These are phyloP conservation scores for Candida ficus DNA, from an alignment of 805 yeast genomes.

Conservation along the genomic window DNA sequence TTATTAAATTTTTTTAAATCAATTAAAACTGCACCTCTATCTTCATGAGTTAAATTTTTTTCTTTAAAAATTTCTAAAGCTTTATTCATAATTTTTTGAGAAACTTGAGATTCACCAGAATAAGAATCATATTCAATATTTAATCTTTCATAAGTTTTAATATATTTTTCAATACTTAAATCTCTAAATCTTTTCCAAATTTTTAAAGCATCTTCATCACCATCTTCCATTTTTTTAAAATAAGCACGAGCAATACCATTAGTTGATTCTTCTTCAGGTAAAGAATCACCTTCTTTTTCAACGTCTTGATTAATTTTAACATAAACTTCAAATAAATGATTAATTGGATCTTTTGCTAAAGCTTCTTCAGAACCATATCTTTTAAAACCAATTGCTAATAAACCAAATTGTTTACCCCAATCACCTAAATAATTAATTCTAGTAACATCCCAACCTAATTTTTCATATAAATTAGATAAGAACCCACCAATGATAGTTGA, in stretches of 20 bases:
- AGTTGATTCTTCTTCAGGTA: conserved; percentile 44
- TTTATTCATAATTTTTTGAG: conserved; percentile 61
- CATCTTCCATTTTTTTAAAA: conserved; percentile 90
- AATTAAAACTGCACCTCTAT: conserved; percentile 85
- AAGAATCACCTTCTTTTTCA: conserved; percentile 44
- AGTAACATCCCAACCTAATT: conserved; percentile 85
- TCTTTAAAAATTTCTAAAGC: conserved; percentile 61
- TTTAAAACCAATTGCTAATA: conserved; percentile 88
- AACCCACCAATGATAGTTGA: conserved; percentile 98
- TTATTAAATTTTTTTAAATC: conserved; percentile 82
- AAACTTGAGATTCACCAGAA: conserved; percentile 94
- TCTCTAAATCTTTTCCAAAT: conserved; percentile 89
- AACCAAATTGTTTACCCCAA: conserved; percentile 99
- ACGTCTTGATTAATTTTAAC: conserved; percentile 82
- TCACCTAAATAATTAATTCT: conserved; percentile 96
- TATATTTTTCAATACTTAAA: conserved; percentile 81
- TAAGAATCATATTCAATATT: conserved; percentile 85
- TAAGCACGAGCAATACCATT: conserved; percentile 83
- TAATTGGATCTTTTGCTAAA: conserved; percentile 75
- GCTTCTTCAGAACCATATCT: conserved; percentile 77
- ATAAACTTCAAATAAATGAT: conserved; percentile 91
- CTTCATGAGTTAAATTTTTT: conserved; percentile 71
- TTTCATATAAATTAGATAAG: conserved; percentile 82
- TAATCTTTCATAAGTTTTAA: conserved; percentile 84
- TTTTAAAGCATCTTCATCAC: conserved; percentile 71